phyloP scores from a whole-genome alignment of 768 basidiomycete genomes.

The Trametes coccinea region DNA sequence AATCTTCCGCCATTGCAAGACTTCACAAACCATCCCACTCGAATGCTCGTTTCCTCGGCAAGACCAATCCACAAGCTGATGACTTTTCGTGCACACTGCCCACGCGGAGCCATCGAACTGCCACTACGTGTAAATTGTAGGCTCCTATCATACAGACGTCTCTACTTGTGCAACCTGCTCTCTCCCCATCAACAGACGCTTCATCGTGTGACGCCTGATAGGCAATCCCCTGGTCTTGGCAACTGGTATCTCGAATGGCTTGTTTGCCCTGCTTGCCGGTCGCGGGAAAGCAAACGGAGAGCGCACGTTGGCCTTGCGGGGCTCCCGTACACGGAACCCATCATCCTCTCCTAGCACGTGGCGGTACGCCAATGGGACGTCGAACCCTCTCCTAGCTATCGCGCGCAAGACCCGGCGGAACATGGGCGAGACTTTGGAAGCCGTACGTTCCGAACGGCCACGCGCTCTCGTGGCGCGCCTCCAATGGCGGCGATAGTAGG shows the following conservation, averaged over 20 bases:
- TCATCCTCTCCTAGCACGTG: slow-evolving; percentile 38
- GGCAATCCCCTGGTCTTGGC: slow-evolving; percentile 27
- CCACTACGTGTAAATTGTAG: too few species aligned
- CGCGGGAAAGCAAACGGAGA: slow-evolving; percentile 17
- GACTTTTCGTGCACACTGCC: too few species aligned
- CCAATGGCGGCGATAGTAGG: slow-evolving; percentile 36
- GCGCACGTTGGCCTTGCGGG: slow-evolving; percentile 2
- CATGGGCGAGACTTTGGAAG: neutral
- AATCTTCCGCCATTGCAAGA: too few species aligned
- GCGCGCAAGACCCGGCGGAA: neutral
- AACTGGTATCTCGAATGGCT: slow-evolving; percentile 2
- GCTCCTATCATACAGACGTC: too few species aligned
- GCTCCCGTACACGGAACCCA: neutral
- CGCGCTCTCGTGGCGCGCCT: slow-evolving; percentile 31
- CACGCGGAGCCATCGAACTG: too few species aligned
- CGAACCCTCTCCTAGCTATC: neutral
- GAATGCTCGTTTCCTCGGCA: too few species aligned
- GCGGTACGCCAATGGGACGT: slow-evolving; percentile 38
- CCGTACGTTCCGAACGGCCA: slow-evolving; percentile 10
- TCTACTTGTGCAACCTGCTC: too few species aligned
- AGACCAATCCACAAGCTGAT: too few species aligned
- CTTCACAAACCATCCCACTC: too few species aligned
- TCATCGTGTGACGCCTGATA: neutral
- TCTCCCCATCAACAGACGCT: neutral
- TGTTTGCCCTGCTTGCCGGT: neutral